phyloP scores from a whole-genome alignment of 768 basidiomycete species.

The Suillus variegatus region DNA sequence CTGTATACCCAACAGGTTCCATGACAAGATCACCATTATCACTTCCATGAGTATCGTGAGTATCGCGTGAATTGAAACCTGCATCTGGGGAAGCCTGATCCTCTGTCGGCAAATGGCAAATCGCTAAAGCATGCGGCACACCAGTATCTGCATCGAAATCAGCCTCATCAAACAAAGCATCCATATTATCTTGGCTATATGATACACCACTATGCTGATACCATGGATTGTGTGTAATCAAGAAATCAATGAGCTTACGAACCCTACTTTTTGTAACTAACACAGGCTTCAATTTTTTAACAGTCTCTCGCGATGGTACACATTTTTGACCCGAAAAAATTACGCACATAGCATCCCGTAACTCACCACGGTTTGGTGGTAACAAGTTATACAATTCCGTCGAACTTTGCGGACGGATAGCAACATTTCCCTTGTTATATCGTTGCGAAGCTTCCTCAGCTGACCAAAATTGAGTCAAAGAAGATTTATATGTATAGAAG shows the following conservation, averaged over 20 bases:
- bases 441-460: background rate
- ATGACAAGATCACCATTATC: background rate
- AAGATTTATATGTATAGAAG: too few relatives aligned
- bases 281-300: background rate
- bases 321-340: background rate
- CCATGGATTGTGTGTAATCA: background rate
- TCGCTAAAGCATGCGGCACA: background rate
- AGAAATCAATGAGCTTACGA: too few relatives aligned
- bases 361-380: background rate
- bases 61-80: too few relatives aligned
- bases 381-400: background rate
- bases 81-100: too few relatives aligned
- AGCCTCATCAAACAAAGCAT: background rate
- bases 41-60: too few relatives aligned
- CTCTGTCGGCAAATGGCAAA: background rate
- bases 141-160: background rate
- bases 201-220: background rate
- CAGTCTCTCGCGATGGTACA: background rate
- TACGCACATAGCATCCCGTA: background rate
- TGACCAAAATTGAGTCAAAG: too few relatives aligned
- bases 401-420: too few relatives aligned
- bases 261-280: too few relatives aligned
- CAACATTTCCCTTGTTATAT: background rate
- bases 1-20: background rate
- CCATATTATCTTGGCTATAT: too few relatives aligned